Base-by-base conservation (phyloP, 306 rosid genomes). In the Coriaria nepalensis region DNA sequence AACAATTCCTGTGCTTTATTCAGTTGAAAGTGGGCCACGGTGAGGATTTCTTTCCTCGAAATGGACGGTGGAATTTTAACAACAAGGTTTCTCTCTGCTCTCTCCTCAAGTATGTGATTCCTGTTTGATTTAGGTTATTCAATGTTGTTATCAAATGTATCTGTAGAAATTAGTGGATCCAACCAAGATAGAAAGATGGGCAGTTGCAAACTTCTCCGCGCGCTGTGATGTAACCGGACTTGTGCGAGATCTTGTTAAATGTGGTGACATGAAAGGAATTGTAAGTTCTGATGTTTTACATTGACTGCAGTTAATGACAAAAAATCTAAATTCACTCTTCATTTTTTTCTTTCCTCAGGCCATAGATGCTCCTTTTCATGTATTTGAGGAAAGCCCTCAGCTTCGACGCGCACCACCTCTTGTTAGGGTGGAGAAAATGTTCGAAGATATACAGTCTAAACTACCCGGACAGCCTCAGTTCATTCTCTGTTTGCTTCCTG, bases 31-130 rank as follows among this genome's bases (percentile, higher is more conserved):
- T 80, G 37, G 94, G 96, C 35, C 80, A 82, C 10, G 93, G 87
- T 5, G 94, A 82, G 63, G 87, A 92, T 49, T 83, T 83, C 46
- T 77, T 65, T 49, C 96, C 98, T 0, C 71, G 86, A 15, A 85
- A 86, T 64, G 98, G 98, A 7, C 67, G 90, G 40, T 92, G 98
- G 98, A 85, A 92, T 10, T 85, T 92, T 15, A 92, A 92, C 40
- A 79, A 77, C 6, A 92, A 92, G 93, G 96, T 92, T 20, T 6
- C 37, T 46, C 12, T 10, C n/a, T 45, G 15, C 41, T 35, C 37
- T 7, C 10, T 4, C 5, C 4, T 20, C 11, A 1, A 43, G 12
- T 12, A 10, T 11, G 6, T 49, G 8, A 20, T 2, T 13, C 45
- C 5, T 34, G 7, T 11, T 39, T 63, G 29, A 29, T 43, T 9